Evolutionary conservation across 306 rosid genomes (phyloP).

Genomic region (Vachellia collinsii): DNA sequence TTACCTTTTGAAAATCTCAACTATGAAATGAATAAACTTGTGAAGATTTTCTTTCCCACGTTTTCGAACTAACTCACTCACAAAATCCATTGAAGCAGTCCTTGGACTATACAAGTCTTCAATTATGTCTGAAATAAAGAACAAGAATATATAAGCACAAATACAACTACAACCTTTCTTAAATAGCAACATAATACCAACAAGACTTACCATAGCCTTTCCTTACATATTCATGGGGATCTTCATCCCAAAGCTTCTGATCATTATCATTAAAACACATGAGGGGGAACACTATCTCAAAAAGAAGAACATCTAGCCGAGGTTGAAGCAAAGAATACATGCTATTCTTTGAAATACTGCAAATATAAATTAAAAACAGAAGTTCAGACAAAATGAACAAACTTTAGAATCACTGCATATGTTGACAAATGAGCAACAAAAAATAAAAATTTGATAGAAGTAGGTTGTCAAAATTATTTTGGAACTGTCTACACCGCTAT

Average conservation of each 20-base stretch:
- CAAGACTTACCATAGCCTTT: constrained; percentile 89
- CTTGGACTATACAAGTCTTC: constrained; percentile 97
- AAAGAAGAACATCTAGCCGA: constrained; percentile 81
- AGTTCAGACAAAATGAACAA: constrained; percentile 13
- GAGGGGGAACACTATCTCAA: constrained; percentile 92
- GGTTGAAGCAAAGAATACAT: constrained; percentile 90
- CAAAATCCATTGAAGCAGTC: constrained; percentile 98
- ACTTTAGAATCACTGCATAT: constrained; percentile 12
- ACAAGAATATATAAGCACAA: constrained; percentile 36
- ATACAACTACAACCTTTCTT: constrained; percentile 9
- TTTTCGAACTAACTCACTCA: constrained; percentile 91
- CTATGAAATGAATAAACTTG: constrained; percentile 82
- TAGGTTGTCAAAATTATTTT: constrained; percentile 2
- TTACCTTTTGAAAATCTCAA: constrained; percentile 82
- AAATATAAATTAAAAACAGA: constrained; percentile 7
- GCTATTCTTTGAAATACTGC: constrained; percentile 84
- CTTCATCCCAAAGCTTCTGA: constrained; percentile 97
- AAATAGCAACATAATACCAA: constrained; percentile 9
- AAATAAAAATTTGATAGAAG: constrained; percentile 11
- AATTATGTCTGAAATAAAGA: constrained; percentile 71
- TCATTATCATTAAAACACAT: constrained; percentile 95
- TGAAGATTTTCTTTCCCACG: constrained; percentile 97
- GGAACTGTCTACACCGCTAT: background rate
- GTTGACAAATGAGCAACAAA: background rate
- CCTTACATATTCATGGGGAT: constrained; percentile 97